These are phyloP conservation scores for Symbiodinium natans DNA, from an alignment of 73 alveolate genomes.

Conservation along the genomic window DNA sequence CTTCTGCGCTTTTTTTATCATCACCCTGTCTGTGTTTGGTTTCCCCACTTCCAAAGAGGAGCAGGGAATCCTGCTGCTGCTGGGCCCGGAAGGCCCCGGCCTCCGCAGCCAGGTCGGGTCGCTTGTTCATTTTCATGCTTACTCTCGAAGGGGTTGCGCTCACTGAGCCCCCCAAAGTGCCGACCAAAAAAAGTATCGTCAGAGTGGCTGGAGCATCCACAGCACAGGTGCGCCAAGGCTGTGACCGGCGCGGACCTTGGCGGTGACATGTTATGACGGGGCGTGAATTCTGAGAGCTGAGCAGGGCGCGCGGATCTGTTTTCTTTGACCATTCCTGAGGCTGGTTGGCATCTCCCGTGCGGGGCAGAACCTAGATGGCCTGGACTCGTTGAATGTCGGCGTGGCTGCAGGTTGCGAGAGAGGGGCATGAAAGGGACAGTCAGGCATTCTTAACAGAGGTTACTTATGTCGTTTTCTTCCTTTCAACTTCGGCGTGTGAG, in stretches of 20 bases:
- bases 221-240: no score
- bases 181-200: not conserved
- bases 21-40: not conserved
- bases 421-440: no score
- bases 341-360: slow-evolving; percentile 36
- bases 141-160: no score
- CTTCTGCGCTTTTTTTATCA: not conserved
- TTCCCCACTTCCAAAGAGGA: not conserved
- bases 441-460: no score
- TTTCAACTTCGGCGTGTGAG: not conserved
- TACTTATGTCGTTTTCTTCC: no score
- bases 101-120: not conserved
- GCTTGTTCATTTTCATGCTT: no score
- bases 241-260: no score
- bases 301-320: no score
- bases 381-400: slow-evolving; percentile 76
- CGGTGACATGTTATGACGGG: no score
- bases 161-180: no score
- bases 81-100: slow-evolving; percentile 82
- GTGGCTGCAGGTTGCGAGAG: slow-evolving; percentile 94
- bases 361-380: slow-evolving; percentile 46
- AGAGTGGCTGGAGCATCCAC: not conserved
- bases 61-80: slow-evolving; percentile 22
- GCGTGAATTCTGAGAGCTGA: no score
- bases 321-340: no score